These are phyloP conservation scores for Parastagonospora nodorum DNA, from an alignment of 2,329 filamentous ascomycete genomes.

Conservation along the genomic window DNA sequence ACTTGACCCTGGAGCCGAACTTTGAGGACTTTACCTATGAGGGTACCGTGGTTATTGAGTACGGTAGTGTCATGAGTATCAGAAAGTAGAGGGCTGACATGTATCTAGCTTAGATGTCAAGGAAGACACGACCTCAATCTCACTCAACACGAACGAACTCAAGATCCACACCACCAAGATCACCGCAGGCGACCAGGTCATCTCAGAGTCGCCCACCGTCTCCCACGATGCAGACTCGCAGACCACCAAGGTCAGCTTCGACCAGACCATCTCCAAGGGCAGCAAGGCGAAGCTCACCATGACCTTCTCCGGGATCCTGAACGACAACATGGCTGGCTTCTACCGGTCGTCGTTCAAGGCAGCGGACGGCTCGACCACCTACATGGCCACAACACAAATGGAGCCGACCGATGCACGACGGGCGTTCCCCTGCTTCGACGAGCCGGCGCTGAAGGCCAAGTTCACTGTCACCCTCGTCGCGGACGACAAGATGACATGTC, in stretches of 20 bases:
- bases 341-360: conserved; percentile 94
- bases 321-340: conserved; percentile 97
- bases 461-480: conserved; percentile 91
- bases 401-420: conserved; percentile 92
- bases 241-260: conserved; percentile 79
- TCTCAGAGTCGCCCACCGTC: conserved; percentile 68
- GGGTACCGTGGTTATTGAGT: conserved; percentile 82
- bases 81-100: conserved; percentile 22
- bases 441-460: conserved; percentile 89
- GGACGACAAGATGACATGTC: conserved; percentile 85
- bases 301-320: conserved; percentile 78
- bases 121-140: conserved; percentile 82
- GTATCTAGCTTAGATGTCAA: conserved; percentile 71
- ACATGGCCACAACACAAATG: conserved; percentile 93
- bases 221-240: conserved; percentile 80
- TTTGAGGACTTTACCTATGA: conserved; percentile 87
- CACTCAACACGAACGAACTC: conserved; percentile 85
- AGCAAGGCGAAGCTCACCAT: conserved; percentile 78
- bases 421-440: conserved; percentile 96
- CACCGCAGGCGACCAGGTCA: conserved; percentile 61
- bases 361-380: conserved; percentile 75
- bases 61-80: conserved; percentile 29
- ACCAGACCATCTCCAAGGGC: conserved; percentile 72
- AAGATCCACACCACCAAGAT: conserved; percentile 78
- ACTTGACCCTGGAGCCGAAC: conserved; percentile 88